Base-by-base conservation (phyloP, 1,284 basidiomycete species). In the Phellinidium pouzarii region DNA sequence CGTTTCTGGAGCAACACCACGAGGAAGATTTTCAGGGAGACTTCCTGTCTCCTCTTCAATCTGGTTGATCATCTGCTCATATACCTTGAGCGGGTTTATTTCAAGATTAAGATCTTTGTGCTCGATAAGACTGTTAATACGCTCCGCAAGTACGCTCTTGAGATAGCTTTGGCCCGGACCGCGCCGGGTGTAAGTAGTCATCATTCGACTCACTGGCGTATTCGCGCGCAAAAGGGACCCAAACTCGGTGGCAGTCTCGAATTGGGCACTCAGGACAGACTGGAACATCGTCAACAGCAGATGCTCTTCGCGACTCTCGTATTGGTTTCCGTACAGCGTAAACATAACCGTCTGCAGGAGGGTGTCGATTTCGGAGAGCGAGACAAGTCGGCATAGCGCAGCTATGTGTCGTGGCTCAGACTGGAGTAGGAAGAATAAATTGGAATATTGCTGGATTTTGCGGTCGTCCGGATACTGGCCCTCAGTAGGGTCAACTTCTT, bases 341-440 rank as follows among this genome's bases (percentile, higher is more conserved):
- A 99, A 99, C 96, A 99, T 99, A 71, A 99, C 95, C 3, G 96
- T 99, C 69, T 99, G 96, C 22, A 99, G 82, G 51, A 99, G 85
- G 38, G 94, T 97, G 71, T 99, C 95, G 63, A 99, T 98, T 74
- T 99, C 95, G 43, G 90, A 84, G 38, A 99, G 72, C 60, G 87
- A 92, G 69, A 99, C 96, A 53, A 99, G 85, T n/a, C 96, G 87
- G 66, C 96, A 99, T 40, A 99, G 81, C 22, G 91, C 84, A 34
- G 96, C 96, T 61, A 98, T 88, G 69, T 99, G 96, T 48, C 94
- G 82, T 12, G 96, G 96, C 66, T 99, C 96, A 40, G 91, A 93
- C 66, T 99, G 96, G 31, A 99, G 83, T 47, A 99, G 82, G 78
- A 98, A 99, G 75, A 99, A 99, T 54, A 99, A 79, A 69, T 99